Percentiles rank a stretch among this genome's conserved stretches.
phyloP scores from a whole-genome alignment of 495 filamentous ascomycete genomes.

The Penicillium taxi region DNA sequence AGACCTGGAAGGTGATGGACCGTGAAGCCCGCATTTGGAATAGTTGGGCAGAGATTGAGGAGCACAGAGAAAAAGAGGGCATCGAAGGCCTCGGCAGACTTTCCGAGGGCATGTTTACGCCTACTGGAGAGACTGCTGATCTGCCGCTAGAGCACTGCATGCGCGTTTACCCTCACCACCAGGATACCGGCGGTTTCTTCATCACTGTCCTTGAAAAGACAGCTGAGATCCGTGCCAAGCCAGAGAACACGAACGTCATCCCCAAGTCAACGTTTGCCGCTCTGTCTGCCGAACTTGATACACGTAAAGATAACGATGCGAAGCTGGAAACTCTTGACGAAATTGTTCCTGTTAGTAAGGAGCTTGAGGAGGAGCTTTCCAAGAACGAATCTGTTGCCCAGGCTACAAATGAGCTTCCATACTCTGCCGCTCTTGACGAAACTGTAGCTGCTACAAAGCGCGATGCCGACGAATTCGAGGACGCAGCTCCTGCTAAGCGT shows the following conservation, averaged over 20 bases:
- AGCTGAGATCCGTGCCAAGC: constrained; percentile 75
- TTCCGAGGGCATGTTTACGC: constrained; percentile 76
- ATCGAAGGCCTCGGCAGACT: constrained; percentile 55
- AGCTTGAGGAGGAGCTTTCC: constrained; percentile 27
- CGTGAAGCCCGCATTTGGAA: constrained; percentile 67
- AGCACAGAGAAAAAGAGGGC: constrained; percentile 50
- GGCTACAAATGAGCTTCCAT: constrained; percentile 33
- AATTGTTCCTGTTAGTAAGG: constrained; percentile 30
- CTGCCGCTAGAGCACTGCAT: constrained; percentile 86
- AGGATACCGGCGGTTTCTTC: constrained; percentile 97
- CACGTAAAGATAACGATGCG: constrained; percentile 34
- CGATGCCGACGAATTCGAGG: constrained; percentile 33
- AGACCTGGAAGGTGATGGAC: constrained; percentile 81
- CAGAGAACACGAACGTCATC: constrained; percentile 57
- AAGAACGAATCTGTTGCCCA: constrained; percentile 41
- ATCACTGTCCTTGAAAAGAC: constrained; percentile 90
- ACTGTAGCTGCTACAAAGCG: constrained; percentile 26
- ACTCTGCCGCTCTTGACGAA: constrained; percentile 27
- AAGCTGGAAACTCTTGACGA: constrained; percentile 47
- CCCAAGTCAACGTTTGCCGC: constrained; percentile 45
- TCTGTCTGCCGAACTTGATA: constrained; percentile 47
- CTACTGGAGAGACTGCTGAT: constrained; percentile 43
- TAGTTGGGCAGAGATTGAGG: constrained; percentile 66
- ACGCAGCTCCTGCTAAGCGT: constrained; percentile 39
- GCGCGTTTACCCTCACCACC: constrained; percentile 86